A percentile compares a stretch with the other conserved stretches of the same genome.
These are phyloP conservation scores for Coemansia asiatica DNA, from an alignment of 192 early-diverging fungal species.

Conservation along the genomic window DNA sequence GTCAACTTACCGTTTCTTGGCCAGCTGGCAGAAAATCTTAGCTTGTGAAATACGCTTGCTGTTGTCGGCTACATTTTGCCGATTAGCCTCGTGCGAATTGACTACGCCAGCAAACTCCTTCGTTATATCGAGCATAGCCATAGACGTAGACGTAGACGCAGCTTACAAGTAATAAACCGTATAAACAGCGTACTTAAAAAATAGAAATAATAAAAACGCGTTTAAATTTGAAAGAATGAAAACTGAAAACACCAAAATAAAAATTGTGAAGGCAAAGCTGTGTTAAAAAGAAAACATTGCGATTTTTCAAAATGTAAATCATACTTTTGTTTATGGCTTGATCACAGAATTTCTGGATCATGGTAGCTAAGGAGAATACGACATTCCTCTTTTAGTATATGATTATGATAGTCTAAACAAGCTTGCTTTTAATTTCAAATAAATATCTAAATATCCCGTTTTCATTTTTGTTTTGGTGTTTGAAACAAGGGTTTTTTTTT, in stretches of 20 bases:
- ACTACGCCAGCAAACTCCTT: constrained; percentile 41
- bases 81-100: constrained; percentile 10
- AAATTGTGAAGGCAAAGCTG: too few species aligned
- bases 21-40: constrained; percentile 19
- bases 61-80: background rate
- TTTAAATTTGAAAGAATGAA: too few species aligned
- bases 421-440: background rate
- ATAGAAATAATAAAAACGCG: constrained; percentile 9
- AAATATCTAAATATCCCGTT: background rate
- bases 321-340: background rate
- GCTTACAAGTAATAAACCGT: background rate
- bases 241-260: too few species aligned
- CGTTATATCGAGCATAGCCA: constrained; percentile 16
- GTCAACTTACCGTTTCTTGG: constrained; percentile 37
- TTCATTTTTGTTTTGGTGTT: background rate
- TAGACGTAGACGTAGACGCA: too few species aligned
- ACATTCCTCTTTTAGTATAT: too few species aligned
- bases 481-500: background rate
- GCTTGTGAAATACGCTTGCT: constrained; percentile 12
- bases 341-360: background rate
- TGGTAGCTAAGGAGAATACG: too few species aligned
- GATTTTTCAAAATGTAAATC: background rate
- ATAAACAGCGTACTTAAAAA: constrained; percentile 3
- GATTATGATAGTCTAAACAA: background rate
- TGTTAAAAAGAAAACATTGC: background rate